phyloP scores from a whole-genome alignment of 176 grass and related monocot species.

The Hyparrhenia diplandra region DNA sequence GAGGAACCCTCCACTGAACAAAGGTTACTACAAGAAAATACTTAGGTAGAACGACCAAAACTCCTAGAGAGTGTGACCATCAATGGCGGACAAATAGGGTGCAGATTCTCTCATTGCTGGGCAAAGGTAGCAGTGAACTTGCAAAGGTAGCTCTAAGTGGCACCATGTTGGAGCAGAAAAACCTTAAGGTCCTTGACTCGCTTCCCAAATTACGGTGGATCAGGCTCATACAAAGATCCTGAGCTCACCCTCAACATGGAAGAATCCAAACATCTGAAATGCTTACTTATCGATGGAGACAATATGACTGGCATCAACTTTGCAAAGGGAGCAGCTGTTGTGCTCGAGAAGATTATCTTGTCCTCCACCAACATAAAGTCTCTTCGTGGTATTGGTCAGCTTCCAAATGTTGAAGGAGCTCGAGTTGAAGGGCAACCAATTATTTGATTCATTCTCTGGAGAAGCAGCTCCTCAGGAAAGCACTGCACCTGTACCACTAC shows the following conservation, averaged over 20 bases:
- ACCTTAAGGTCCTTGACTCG: not conserved
- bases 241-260: not conserved
- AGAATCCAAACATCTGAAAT: not conserved
- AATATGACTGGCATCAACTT: not conserved
- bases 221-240: not conserved
- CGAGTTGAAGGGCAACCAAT: too few relatives aligned
- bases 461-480: not conserved
- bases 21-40: too few relatives aligned
- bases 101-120: too few relatives aligned
- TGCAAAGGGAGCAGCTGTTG: not conserved
- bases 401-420: not conserved
- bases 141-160: constrained; percentile 10
- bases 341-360: not conserved
- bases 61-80: too few relatives aligned
- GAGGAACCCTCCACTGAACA: too few relatives aligned
- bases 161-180: not conserved
- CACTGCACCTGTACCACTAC: not conserved
- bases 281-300: not conserved
- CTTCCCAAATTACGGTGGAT: not conserved
- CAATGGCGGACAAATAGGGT: too few relatives aligned
- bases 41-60: too few relatives aligned
- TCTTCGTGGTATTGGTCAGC: not conserved
- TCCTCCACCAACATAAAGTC: not conserved
- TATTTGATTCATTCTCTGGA: not conserved
- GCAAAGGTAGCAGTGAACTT: not conserved